phyloP scores from a whole-genome alignment of 805 yeast species.

The Lipomyces oligophaga region DNA sequence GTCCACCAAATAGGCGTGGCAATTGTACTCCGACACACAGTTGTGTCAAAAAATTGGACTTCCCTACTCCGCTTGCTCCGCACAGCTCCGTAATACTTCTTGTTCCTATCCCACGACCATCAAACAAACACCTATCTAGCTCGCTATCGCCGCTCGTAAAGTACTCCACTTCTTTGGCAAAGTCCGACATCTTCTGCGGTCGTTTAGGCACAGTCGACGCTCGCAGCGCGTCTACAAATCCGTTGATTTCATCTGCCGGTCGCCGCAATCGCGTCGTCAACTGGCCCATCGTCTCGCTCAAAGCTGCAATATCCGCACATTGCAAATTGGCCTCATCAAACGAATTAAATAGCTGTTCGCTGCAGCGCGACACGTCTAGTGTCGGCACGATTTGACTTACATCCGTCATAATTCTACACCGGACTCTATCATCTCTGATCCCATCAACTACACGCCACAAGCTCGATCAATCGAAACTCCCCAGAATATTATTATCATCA shows the following conservation, averaged over 20 bases:
- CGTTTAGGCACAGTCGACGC: not conserved
- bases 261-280: constrained; percentile 6
- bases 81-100: constrained; percentile 66
- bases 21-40: constrained; percentile 57
- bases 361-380: not conserved
- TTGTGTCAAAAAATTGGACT: constrained; percentile 74
- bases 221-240: constrained; percentile 1
- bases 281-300: constrained; percentile 3
- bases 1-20: constrained; percentile 47
- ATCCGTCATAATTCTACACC: not conserved
- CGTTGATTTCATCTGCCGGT: not conserved
- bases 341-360: not conserved
- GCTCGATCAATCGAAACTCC: too few species aligned
- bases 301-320: constrained; percentile 8
- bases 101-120: constrained; percentile 49
- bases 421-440: not conserved
- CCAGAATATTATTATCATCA: too few species aligned
- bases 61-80: constrained; percentile 76
- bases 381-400: not conserved
- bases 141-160: constrained; percentile 52
- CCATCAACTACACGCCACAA: not conserved
- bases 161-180: not conserved
- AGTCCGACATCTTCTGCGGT: not conserved
- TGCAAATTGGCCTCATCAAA: not conserved
- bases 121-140: constrained; percentile 50